These are phyloP conservation scores for Tolypocladium cylindrosporum DNA, from an alignment of 2,329 filamentous ascomycete species.

Conservation along the genomic window DNA sequence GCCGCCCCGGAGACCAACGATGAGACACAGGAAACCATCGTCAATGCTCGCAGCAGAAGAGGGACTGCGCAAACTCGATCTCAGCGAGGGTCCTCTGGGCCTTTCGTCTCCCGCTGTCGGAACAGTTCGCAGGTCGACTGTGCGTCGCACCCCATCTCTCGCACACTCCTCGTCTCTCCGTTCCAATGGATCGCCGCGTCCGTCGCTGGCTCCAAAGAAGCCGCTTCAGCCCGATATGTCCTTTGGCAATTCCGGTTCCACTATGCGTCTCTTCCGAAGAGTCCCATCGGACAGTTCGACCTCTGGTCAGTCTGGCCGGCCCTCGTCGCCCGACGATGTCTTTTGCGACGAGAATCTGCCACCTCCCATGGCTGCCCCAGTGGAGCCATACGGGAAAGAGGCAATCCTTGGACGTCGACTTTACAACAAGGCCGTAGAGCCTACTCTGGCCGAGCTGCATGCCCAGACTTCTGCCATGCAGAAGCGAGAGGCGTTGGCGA, in stretches of 20 bases:
- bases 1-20: slow-evolving; percentile 40
- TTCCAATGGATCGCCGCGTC: slow-evolving; percentile 31
- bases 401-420: slow-evolving; percentile 70
- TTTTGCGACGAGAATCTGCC: slow-evolving; percentile 56
- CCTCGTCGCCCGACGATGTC: slow-evolving; percentile 28
- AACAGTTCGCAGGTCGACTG: slow-evolving; percentile 52
- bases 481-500: slow-evolving; percentile 76
- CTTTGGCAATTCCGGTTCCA: slow-evolving; percentile 88
- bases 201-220: slow-evolving; percentile 48
- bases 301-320: slow-evolving; percentile 26
- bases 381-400: slow-evolving; percentile 64
- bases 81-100: slow-evolving; percentile 51
- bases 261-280: slow-evolving; percentile 81
- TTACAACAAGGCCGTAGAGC: slow-evolving; percentile 73
- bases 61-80: slow-evolving; percentile 47
- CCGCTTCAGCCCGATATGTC: slow-evolving; percentile 84
- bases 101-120: slow-evolving; percentile 40
- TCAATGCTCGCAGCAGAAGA: slow-evolving; percentile 50
- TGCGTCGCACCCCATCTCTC: slow-evolving; percentile 36
- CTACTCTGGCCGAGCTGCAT: slow-evolving; percentile 74
- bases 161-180: slow-evolving; percentile 21
- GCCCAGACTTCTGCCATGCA: slow-evolving; percentile 59
- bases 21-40: slow-evolving; percentile 45
- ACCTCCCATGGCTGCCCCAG: slow-evolving; percentile 31
- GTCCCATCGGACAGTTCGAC: slow-evolving; percentile 61